Base-by-base conservation (phyloP, 306 rosid species). In the Abrus precatorius region DNA sequence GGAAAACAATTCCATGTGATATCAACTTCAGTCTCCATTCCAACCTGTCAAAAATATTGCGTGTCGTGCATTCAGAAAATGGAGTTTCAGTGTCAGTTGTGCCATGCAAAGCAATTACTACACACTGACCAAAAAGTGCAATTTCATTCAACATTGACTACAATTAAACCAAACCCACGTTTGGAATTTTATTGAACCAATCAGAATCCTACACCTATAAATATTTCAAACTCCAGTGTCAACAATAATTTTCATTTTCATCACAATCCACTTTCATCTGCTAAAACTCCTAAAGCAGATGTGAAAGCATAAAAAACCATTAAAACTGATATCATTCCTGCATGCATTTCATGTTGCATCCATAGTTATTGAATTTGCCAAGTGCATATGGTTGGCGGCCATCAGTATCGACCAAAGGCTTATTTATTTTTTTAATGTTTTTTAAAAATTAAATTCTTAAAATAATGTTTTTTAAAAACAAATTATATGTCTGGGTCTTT, bases 291-390 rank as follows among this genome's bases (percentile, higher is more conserved):
- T 5, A 81, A 41, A 56, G 29, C 49, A 63, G 43, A 73, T 53
- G 69, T 64, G 60, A 80, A 72, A 56, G 55, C 43, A 56, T 56
- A 6, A 32, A 40, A 41, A 41, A 10, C 36, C 5, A 28, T n/a
- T 9, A 53, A 54, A 52, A 53, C 56, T 30, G 14, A 72, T 52
- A 73, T 64, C 9, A 54, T 55, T 74, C 28, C 32, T 33, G 27
- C 80, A 54, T 55, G 75, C 10, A 45, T 72, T 64, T 65, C 70
- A 69, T 74, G 69, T 10, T 11, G 47, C 66, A 5, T 5, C 9
- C 40, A 2, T 3, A 72, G 43, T 44, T 9, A 74, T 74, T 43
- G 32, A 44, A 27, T 73, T 5, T 9, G 4, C 11, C 4, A 13
- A n/a, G 5, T 55, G 33, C 8, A 20, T 55, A 44, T 33, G 10